Conservation (phyloP, 768 basidiomycete species). For the Clavulina sp. region DNA sequence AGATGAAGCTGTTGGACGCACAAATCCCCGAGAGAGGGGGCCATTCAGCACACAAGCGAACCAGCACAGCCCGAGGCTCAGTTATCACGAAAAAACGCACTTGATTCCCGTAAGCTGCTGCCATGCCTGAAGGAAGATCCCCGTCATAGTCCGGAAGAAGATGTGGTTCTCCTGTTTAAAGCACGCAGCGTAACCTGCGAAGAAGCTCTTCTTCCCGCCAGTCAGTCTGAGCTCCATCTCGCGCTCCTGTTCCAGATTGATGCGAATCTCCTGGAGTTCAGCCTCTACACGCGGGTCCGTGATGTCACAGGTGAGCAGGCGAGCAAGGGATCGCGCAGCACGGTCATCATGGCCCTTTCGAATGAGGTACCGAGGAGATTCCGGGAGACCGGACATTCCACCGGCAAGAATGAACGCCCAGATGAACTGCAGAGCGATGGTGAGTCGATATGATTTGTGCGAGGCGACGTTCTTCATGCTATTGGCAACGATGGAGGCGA, state of each 20-base stretch:
- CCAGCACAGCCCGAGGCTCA: too few species aligned
- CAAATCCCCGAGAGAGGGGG: too few species aligned
- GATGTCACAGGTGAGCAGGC: conserved; percentile 39
- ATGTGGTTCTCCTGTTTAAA: conserved; percentile 41
- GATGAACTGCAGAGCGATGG: conserved; percentile 59
- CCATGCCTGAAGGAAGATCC: conserved; percentile 61
- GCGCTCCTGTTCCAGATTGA: conserved; percentile 9
- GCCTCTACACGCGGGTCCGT: conserved; percentile 36
- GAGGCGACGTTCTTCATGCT: conserved; percentile 36
- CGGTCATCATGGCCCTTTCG: conserved; percentile 43
- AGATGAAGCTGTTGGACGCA: conserved; percentile 47
- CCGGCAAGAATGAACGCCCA: conserved; percentile 54
- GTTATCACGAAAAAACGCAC: not conserved
- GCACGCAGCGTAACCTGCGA: conserved; percentile 46
- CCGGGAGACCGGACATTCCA: conserved; percentile 62
- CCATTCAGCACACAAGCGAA: too few species aligned
- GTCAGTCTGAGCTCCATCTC: conserved; percentile 25
- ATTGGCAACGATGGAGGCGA: conserved; percentile 53
- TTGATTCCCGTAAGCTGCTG: conserved; percentile 53
- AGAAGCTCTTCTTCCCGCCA: conserved; percentile 41
- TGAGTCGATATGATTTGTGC: conserved; percentile 31
- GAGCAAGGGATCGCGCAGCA: conserved; percentile 42
- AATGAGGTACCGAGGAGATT: conserved; percentile 64
- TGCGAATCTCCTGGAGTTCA: conserved; percentile 35
- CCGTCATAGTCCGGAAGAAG: conserved; percentile 58